These are phyloP conservation scores for Mortierella sp. DNA, from an alignment of 371 early-diverging fungal genomes.

Conservation along the genomic window DNA sequence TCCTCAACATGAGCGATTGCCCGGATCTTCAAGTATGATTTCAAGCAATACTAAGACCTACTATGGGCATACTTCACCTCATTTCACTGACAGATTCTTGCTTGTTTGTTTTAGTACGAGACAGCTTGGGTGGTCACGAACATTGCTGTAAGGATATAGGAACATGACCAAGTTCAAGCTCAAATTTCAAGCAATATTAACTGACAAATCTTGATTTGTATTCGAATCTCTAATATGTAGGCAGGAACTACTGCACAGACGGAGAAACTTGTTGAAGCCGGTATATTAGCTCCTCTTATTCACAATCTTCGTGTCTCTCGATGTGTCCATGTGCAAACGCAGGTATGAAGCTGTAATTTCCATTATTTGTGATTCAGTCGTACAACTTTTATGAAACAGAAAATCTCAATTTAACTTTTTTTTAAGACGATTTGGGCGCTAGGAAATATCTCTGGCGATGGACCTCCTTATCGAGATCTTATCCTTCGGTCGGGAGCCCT, in stretches of 20 bases:
- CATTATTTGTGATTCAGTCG: neutral
- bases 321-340: slow-evolving; percentile 54
- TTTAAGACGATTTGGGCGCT: slow-evolving; percentile 53
- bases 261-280: slow-evolving; percentile 59
- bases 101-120: slow-evolving; percentile 62
- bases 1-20: slow-evolving; percentile 48
- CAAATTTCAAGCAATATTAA: no score
- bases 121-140: slow-evolving; percentile 73
- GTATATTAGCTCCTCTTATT: slow-evolving; percentile 61
- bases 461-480: slow-evolving; percentile 52
- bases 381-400: neutral
- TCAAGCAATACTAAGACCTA: neutral
- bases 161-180: neutral
- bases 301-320: slow-evolving; percentile 58
- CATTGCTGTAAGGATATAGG: slow-evolving; percentile 63
- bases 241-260: slow-evolving; percentile 70
- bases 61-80: neutral
- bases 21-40: slow-evolving; percentile 48
- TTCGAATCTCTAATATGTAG: slow-evolving; percentile 34
- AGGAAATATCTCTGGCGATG: slow-evolving; percentile 54
- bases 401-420: neutral
- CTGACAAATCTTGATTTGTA: neutral
- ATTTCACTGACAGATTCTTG: neutral
- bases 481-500: slow-evolving; percentile 47
- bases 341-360: slow-evolving; percentile 12